phyloP scores from a whole-genome alignment of 257 asterid species.

The Coffea canephora region DNA sequence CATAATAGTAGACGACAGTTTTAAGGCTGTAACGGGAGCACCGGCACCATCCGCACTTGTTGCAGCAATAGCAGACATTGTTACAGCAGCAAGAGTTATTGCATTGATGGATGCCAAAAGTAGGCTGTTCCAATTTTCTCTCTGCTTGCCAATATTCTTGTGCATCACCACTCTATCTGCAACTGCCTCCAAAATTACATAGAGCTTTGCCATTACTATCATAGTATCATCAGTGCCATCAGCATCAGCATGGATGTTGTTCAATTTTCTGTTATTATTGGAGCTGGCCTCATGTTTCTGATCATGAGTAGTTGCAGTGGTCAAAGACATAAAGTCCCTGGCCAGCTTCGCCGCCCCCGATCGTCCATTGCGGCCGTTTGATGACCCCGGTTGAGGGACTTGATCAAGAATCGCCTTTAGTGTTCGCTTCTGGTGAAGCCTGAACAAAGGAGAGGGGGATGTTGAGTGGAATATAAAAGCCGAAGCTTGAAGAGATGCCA shows the following conservation, averaged over 20 bases:
- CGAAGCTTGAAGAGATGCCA: constrained; percentile 12
- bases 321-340: not conserved
- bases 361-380: not conserved
- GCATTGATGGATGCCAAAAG: constrained; percentile 47
- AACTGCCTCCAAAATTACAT: constrained; percentile 51
- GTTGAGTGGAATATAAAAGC: not conserved
- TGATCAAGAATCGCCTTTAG: constrained; percentile 13
- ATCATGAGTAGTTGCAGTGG: no score
- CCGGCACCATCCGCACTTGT: constrained; percentile 15
- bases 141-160: constrained; percentile 50
- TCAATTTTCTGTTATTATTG: no score
- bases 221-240: constrained; percentile 1
- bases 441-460: not conserved
- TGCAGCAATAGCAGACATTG: constrained; percentile 26
- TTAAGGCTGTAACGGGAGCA: constrained; percentile 16
- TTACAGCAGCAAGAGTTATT: constrained; percentile 42
- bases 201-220: constrained; percentile 32
- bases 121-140: constrained; percentile 51
- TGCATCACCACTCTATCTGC: constrained; percentile 68
- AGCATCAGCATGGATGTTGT: not conserved
- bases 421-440: not conserved
- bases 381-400: not conserved
- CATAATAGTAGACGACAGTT: constrained; percentile 27
- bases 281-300: no score
- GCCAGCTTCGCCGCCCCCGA: not conserved